Evolutionary conservation across 345 rosid genomes (phyloP).

Genomic region (Gossypium sturtianum): DNA sequence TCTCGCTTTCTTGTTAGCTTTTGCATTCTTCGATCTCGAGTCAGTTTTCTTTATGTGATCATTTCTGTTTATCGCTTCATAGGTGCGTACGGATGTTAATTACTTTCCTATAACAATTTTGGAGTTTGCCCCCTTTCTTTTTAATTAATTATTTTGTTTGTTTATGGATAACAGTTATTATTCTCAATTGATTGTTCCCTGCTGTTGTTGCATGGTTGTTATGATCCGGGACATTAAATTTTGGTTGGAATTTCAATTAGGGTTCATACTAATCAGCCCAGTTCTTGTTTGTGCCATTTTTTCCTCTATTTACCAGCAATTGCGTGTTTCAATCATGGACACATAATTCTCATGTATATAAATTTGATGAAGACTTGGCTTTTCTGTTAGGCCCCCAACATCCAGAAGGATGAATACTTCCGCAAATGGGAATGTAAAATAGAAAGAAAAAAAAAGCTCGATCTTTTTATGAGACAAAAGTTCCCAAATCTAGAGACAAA

Average conservation of each 20-base stretch:
- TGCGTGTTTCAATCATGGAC: neutral
- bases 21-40: neutral
- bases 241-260: neutral
- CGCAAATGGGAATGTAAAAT: too few species aligned
- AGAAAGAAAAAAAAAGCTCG: too few species aligned
- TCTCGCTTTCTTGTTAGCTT: neutral
- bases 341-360: neutral
- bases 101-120: neutral
- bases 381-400: neutral
- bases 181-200: neutral
- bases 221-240: neutral
- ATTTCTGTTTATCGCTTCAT: neutral
- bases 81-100: neutral
- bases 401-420: too few species aligned
- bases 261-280: neutral
- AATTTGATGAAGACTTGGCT: neutral
- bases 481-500: neutral
- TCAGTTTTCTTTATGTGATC: neutral
- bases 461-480: neutral
- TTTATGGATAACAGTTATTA: neutral
- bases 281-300: neutral
- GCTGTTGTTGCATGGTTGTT: neutral
- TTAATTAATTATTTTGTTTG: neutral
- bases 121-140: neutral
- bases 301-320: neutral